Base-by-base conservation (phyloP, 2,329 filamentous ascomycete genomes). In the Aureobasidium musti region DNA sequence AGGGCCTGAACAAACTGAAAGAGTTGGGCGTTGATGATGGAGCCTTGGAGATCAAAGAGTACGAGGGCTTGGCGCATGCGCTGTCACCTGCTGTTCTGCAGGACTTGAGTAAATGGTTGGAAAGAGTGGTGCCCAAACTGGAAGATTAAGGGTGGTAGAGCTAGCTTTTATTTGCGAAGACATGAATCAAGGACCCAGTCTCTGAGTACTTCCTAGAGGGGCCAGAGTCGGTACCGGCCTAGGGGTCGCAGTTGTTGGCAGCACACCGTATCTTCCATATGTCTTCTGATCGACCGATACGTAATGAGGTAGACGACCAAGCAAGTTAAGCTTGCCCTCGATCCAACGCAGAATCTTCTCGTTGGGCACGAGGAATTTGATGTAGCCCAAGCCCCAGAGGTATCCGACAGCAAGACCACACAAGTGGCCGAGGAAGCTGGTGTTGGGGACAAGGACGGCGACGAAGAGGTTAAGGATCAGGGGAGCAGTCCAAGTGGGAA, bases 281-380 rank as follows among this genome's bases (percentile, higher is more conserved):
- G 91, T 97, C 83, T 97, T 97, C 78, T 97, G 93, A 74, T 98
- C 94, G 19, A 97, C 89, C 66, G 91, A 96, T 56, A 98, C 90
- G 74, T 97, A 98, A 78, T 96, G 91, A 52, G 94, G 94, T 30
- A 98, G 79, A 67, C 92, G 84, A 23, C 88, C 91, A 26, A 97
- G 82, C 11, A 98, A 83, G 74, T 96, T 95, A 68, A 98, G 80
- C 76, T 94, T 96, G 21, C 86, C 87, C 79, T 99, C 95, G 65
- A 97, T 84, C 88, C 90, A 98, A 70, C 92, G 86, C 66, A 98
- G 82, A 33, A 90, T 85, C 84, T 90, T 91, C 79, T 98, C 95
- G 1, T 92, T 93, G 26, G 95, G 95, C 19, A 92, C 91, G 47
- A 98, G 84, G 74, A 96, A 89, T 77, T 92, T 93, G 72, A 98